Percentiles rank a stretch among this genome's conserved stretches.
Conservation (phyloP, 331 rosid genomes). For the Pyrus hybrid region DNA sequence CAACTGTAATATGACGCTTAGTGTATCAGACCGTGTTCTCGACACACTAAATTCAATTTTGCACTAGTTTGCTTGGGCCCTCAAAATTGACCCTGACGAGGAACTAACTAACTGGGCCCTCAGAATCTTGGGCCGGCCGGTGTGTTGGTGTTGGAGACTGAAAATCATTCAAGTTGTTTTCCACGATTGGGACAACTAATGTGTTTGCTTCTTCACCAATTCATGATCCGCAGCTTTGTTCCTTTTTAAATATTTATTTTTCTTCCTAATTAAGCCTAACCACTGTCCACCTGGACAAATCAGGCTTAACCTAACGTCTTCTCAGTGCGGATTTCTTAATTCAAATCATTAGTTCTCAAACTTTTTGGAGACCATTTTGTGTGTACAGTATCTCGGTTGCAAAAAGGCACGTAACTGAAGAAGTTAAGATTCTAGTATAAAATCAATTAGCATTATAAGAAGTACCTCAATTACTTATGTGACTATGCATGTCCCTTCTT, state of each 20-base stretch:
- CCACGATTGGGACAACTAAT: constrained; percentile 12
- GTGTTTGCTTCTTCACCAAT: constrained; percentile 15
- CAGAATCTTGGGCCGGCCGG: not conserved
- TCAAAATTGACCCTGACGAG: not conserved
- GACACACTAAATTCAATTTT: not conserved
- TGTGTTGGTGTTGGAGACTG: not conserved
- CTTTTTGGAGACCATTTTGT: not conserved
- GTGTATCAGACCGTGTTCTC: too few species aligned
- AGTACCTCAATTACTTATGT: too few species aligned
- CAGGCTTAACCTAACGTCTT: not conserved
- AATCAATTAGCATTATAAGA: too few species aligned
- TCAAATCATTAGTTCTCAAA: constrained; percentile 9
- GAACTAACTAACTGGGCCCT: too few species aligned
- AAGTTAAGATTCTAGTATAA: too few species aligned
- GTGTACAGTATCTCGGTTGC: not conserved
- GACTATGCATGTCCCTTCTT: too few species aligned
- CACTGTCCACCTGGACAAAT: not conserved
- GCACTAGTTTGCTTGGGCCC: constrained; percentile 1
- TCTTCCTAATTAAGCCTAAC: not conserved
- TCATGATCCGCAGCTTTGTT: not conserved
- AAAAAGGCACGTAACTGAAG: not conserved
- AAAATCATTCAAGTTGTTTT: constrained; percentile 6
- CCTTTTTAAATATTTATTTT: not conserved
- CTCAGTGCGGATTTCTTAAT: not conserved
- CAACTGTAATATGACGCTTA: too few species aligned